Percentiles rank a stretch among this genome's conserved stretches.
phyloP scores from a whole-genome alignment of 202 grass and related monocot genomes.

The Panicum hallii region DNA sequence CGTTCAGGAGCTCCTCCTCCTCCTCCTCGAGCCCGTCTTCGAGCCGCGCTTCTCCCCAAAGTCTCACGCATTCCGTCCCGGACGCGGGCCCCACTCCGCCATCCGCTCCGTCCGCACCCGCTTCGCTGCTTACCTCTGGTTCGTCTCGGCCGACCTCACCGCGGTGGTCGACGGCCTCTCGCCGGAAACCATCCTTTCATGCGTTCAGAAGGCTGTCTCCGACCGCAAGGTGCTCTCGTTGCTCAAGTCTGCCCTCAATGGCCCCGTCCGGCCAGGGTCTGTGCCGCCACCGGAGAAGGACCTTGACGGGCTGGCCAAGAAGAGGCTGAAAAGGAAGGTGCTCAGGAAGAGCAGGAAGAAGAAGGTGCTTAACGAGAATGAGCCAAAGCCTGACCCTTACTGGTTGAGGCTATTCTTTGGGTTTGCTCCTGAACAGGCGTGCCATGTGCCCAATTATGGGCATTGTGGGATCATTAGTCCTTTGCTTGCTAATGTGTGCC shows the following conservation, averaged over 20 bases:
- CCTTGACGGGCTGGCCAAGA: constrained; percentile 62
- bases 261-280: constrained; percentile 50
- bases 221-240: constrained; percentile 78
- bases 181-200: constrained; percentile 63
- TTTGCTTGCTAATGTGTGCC: too few relatives aligned
- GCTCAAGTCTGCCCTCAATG: constrained; percentile 69
- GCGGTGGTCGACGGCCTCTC: constrained; percentile 54
- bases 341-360: constrained; percentile 87
- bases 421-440: too few relatives aligned
- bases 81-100: constrained; percentile 75
- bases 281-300: constrained; percentile 43
- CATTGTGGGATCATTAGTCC: too few relatives aligned
- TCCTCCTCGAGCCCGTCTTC: constrained; percentile 83
- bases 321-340: constrained; percentile 90
- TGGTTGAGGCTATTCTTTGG: constrained; percentile 83
- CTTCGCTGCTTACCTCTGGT: constrained; percentile 93
- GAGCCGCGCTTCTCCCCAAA: constrained; percentile 88
- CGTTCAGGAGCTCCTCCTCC: constrained; percentile 84
- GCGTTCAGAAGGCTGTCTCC: constrained; percentile 56
- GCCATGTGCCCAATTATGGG: too few relatives aligned
- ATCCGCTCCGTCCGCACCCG: constrained; percentile 80
- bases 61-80: constrained; percentile 83
- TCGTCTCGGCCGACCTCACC: constrained; percentile 79
- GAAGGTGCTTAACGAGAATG: constrained; percentile 84
- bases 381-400: constrained; percentile 84